Conservation (phyloP, 164 flowering plant species). For the Malania oleifera region DNA sequence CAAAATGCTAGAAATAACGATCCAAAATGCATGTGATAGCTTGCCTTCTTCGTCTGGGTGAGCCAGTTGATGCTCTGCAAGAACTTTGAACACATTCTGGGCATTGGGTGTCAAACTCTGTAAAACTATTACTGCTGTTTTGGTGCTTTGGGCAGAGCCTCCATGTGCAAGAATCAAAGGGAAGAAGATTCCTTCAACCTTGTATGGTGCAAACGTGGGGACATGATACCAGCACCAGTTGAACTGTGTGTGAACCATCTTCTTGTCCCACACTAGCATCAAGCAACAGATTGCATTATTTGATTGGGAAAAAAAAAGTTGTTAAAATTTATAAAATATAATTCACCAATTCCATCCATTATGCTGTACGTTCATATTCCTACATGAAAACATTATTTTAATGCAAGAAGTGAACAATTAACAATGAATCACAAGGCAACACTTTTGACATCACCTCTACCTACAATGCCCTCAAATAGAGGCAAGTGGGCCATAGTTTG, state of each 20-base stretch:
- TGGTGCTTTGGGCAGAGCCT: conserved; percentile 64
- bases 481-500: too few species aligned
- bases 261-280: conserved; percentile 92
- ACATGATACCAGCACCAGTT: conserved; percentile 97
- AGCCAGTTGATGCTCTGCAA: conserved; percentile 77
- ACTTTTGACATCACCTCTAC: too few species aligned
- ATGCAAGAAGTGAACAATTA: too few species aligned
- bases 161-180: conserved; percentile 79
- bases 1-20: not conserved
- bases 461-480: too few species aligned
- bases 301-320: not conserved
- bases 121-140: conserved; percentile 81
- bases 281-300: conserved; percentile 8
- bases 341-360: too few species aligned
- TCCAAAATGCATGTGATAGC: conserved; percentile 6
- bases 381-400: too few species aligned
- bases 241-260: conserved; percentile 92
- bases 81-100: conserved; percentile 85
- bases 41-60: conserved; percentile 88
- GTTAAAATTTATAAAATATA: not conserved
- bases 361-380: too few species aligned
- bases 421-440: too few species aligned
- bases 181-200: conserved; percentile 67
- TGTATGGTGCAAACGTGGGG: conserved; percentile 89
- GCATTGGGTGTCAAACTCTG: conserved; percentile 99